Evolutionary conservation across 2,329 filamentous ascomycete species (phyloP), one percentile per base, ranked within the genome.

Genomic region (Stachybotrys echinatus): DNA sequence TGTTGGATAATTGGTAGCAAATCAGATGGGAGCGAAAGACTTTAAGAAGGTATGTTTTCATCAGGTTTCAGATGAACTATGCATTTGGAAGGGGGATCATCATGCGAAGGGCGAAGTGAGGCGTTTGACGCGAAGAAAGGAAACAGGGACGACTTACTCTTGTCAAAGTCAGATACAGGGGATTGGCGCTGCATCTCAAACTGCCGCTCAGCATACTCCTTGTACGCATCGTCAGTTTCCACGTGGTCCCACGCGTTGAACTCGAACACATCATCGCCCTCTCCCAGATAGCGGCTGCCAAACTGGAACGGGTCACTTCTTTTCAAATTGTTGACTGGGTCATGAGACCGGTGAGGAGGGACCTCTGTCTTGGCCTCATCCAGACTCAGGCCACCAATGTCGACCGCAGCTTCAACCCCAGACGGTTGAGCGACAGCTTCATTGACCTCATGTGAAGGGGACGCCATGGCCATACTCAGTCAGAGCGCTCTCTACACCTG

Each of bases 171-270:
- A 42, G 87, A 92, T 46, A 96, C 94, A 50, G 92, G 92, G 54
- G 87, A 80, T 61, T 87, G 82, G 56, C 92, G 85, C 73, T 99
- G 94, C 71, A 87, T 87, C 44, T 82, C 81, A 65, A 88, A 92
- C 72, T 97, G 94, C 63, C 84, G 73, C 69, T 92, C 84, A 53
- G 91, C 86, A 69, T 94, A 96, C 64, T 88, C 83, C 64, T 87
- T 85, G 77, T 96, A 97, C 39, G 85, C 79, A 59, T 89, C 84
- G 72, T 97, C 92, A 66, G 91, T 91, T 70, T 92, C 87, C 65
- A 97, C 94, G 67, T 99, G 92, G 67, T 99, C 94, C 94, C 94
- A 99, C 37, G 94, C 94, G 69, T 99, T 99, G 81, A 94, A 96
- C 68, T 95, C 88, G 72, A 92, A 99, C 62, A 95, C 89, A 66